Percentiles rank a stretch among this genome's conserved stretches.
Conservation (phyloP, 2,329 filamentous ascomycete species). For the Talaromyces sp. region DNA sequence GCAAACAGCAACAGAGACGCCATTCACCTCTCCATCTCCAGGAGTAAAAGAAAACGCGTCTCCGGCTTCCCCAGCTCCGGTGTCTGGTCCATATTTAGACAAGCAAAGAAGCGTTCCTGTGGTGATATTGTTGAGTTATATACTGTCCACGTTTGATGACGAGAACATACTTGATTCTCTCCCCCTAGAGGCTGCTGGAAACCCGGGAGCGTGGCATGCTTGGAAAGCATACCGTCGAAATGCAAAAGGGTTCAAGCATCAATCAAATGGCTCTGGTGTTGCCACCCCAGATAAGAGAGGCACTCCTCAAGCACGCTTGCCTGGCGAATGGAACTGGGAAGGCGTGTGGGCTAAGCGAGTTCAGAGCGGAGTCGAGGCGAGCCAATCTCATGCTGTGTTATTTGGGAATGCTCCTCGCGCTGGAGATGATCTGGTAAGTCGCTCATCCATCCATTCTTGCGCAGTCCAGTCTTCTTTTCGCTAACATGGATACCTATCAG, state of each 20-base stretch:
- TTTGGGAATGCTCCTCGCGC: slow-evolving; percentile 60
- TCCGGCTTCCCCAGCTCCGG: slow-evolving; percentile 15
- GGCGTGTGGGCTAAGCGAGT: slow-evolving; percentile 93
- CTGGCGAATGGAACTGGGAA: slow-evolving; percentile 95
- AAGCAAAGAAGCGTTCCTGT: slow-evolving; percentile 48
- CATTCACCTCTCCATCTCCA: background rate
- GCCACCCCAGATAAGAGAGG: slow-evolving; percentile 31
- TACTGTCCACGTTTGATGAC: slow-evolving; percentile 76
- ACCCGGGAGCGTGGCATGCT: slow-evolving; percentile 89
- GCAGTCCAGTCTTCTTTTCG: slow-evolving; percentile 9
- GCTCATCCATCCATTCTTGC: background rate
- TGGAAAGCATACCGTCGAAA: slow-evolving; percentile 69
- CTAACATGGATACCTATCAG: slow-evolving; percentile 16
- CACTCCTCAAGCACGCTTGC: slow-evolving; percentile 50
- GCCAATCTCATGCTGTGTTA: slow-evolving; percentile 72
- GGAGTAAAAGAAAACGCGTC: background rate
- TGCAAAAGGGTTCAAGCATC: slow-evolving; percentile 20
- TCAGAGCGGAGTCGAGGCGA: slow-evolving; percentile 69
- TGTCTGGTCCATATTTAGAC: slow-evolving; percentile 16
- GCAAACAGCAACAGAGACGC: background rate
- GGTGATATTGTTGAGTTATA: slow-evolving; percentile 71
- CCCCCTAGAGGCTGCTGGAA: slow-evolving; percentile 76
- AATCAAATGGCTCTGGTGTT: slow-evolving; percentile 10
- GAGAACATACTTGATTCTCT: slow-evolving; percentile 72
- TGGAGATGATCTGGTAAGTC: slow-evolving; percentile 67